Conservation (phyloP, 2,329 filamentous ascomycete genomes). For the Monosporascus sp. region DNA sequence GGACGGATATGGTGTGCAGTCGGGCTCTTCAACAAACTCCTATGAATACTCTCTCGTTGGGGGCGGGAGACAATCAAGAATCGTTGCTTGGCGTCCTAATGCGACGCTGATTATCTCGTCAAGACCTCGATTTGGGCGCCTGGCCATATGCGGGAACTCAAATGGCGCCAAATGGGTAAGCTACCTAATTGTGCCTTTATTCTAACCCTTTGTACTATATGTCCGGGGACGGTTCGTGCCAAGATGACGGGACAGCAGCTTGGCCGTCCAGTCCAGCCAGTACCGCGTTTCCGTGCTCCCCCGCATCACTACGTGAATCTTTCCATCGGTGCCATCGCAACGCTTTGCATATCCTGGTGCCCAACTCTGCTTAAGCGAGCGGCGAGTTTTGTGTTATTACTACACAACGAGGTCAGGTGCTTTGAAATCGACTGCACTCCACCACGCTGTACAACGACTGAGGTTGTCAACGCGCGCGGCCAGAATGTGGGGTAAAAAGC, state of each 20-base stretch:
- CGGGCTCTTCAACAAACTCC: not conserved
- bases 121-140: not conserved
- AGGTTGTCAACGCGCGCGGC: not conserved
- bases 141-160: not conserved
- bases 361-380: not conserved
- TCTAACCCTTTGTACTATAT: not conserved
- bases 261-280: not conserved
- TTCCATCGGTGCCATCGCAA: not conserved
- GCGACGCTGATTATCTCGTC: not conserved
- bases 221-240: not conserved
- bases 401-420: slow-evolving; percentile 1
- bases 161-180: not conserved
- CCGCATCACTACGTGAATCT: not conserved
- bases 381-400: not conserved
- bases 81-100: not conserved
- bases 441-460: not conserved
- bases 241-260: not conserved
- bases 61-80: not conserved
- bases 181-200: not conserved
- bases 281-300: not conserved
- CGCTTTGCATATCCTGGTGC: not conserved
- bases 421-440: not conserved
- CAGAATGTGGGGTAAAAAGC: not conserved
- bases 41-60: not conserved
- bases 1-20: not conserved